Conservation (phyloP, 176 grass and related monocot genomes). For the Alloteropsis semialata region DNA sequence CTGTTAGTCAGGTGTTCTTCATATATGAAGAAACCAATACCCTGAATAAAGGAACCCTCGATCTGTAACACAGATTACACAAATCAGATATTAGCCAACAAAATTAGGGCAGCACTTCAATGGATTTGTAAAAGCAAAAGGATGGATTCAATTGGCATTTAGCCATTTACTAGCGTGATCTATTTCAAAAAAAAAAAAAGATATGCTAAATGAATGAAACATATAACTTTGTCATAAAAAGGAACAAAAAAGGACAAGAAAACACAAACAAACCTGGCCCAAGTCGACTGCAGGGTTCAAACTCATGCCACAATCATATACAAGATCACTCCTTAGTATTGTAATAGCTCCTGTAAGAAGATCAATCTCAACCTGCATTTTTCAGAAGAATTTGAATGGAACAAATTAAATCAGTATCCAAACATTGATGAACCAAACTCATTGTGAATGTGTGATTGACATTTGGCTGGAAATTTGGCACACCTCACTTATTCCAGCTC, state of each 20-base stretch:
- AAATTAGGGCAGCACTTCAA: background rate
- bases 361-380: constrained; percentile 62
- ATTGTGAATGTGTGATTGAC: background rate
- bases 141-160: background rate
- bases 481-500: constrained; percentile 66
- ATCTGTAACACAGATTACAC: constrained; percentile 11
- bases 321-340: constrained; percentile 47
- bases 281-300: constrained; percentile 72
- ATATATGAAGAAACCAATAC: constrained; percentile 62
- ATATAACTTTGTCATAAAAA: background rate
- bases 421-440: background rate
- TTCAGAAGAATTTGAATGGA: background rate
- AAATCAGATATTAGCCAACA: background rate
- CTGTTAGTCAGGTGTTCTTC: constrained; percentile 47
- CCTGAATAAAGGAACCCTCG: constrained; percentile 65
- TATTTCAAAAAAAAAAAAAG: no score
- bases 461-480: background rate
- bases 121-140: background rate
- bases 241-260: no score
- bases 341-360: constrained; percentile 61
- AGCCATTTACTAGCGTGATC: background rate
- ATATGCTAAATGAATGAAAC: background rate
- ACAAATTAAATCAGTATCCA: background rate
- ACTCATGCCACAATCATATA: constrained; percentile 68
- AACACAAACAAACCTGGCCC: constrained; percentile 53